Conservation (phyloP, 164 flowering plant genomes). For the Protea cynaroides region DNA sequence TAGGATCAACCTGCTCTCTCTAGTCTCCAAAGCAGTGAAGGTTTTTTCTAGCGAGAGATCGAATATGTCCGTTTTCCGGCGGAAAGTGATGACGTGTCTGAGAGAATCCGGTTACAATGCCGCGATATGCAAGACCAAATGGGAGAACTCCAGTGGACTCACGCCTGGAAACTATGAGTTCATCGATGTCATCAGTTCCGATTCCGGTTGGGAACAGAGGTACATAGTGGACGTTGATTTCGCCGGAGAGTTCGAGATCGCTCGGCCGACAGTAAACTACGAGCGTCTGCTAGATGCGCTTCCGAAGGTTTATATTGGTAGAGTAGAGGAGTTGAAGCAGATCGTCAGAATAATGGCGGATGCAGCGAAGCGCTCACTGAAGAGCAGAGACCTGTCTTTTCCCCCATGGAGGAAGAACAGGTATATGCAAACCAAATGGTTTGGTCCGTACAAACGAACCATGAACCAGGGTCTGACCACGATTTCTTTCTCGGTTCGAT, state of each 20-base stretch:
- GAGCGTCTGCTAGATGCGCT: slow-evolving; percentile 19
- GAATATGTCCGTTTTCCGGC: slow-evolving; percentile 22
- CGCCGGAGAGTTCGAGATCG: slow-evolving; percentile 64
- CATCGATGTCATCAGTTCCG: slow-evolving; percentile 30
- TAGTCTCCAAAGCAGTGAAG: slow-evolving; percentile 38
- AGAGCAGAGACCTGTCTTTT: slow-evolving; percentile 38
- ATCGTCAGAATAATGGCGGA: slow-evolving; percentile 42
- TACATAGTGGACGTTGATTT: slow-evolving; percentile 63
- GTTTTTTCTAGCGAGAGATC: slow-evolving; percentile 14
- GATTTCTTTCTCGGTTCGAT: slow-evolving; percentile 12
- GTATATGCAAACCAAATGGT: slow-evolving; percentile 71
- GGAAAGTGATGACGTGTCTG: slow-evolving; percentile 50
- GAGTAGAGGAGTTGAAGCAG: slow-evolving; percentile 52
- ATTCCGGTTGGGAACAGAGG: slow-evolving; percentile 16
- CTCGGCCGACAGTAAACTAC: slow-evolving; percentile 53
- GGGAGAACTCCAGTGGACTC: slow-evolving; percentile 47
- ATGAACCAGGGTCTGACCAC: slow-evolving; percentile 15
- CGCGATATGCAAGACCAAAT: slow-evolving; percentile 73
- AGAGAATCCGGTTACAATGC: slow-evolving; percentile 66
- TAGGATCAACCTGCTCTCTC: slow-evolving; percentile 19
- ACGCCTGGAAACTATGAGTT: slow-evolving; percentile 75
- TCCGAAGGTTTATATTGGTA: slow-evolving; percentile 59
- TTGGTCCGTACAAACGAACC: slow-evolving; percentile 62
- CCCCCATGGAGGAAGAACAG: slow-evolving; percentile 89
- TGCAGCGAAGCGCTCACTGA: slow-evolving; percentile 57